A percentile compares a stretch with the other conserved stretches of the same genome.
Conservation (phyloP, 805 yeast species). For the Ogataea pignaliae region DNA sequence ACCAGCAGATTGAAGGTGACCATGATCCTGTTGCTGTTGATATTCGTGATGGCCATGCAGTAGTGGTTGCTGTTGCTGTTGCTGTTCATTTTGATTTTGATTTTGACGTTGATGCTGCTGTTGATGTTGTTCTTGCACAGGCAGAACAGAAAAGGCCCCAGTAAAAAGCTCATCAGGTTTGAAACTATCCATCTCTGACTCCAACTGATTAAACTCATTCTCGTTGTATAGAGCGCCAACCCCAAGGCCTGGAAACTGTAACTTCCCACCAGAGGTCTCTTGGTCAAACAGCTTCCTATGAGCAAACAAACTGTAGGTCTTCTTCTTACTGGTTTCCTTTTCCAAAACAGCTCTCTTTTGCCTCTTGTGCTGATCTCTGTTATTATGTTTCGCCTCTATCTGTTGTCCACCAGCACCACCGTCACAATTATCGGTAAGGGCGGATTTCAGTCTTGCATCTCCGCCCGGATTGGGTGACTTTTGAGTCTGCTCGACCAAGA, state of each 20-base stretch:
- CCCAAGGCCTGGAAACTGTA: not conserved
- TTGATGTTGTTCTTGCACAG: not conserved
- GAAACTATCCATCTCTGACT: constrained; percentile 3
- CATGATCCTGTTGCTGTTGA: not conserved
- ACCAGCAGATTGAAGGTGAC: no score
- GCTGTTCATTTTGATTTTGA: not conserved
- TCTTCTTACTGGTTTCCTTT: not conserved
- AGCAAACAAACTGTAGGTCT: not conserved
- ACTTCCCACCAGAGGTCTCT: not conserved
- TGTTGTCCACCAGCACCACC: not conserved
- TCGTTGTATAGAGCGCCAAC: constrained; percentile 2
- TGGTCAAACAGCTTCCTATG: not conserved
- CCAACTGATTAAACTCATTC: constrained; percentile 1
- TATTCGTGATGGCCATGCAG: not conserved
- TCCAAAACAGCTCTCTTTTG: not conserved
- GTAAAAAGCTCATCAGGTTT: constrained; percentile 9
- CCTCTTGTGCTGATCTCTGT: no score
- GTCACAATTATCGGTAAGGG: not conserved
- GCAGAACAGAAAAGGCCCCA: not conserved
- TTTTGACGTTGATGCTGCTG: not conserved
- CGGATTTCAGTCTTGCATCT: not conserved
- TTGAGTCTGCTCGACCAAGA: not conserved
- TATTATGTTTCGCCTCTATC: no score
- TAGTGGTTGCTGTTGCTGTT: not conserved
- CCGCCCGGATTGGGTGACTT: not conserved